Evolutionary conservation across 2,329 filamentous ascomycete genomes (phyloP).

Genomic region (Botrytis fabae): DNA sequence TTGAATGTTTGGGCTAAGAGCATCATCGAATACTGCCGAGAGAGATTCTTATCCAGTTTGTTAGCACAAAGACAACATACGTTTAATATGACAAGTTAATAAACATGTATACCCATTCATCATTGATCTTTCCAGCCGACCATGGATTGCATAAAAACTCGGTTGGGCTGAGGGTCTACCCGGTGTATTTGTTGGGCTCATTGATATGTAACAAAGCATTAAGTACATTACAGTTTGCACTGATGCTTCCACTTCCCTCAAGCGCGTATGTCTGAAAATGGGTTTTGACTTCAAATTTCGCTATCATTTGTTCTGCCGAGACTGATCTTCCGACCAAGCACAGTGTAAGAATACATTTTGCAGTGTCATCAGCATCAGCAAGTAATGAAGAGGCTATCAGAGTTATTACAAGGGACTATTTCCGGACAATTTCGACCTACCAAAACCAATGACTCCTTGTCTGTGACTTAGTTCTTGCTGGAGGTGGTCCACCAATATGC

Average conservation of each 20-base stretch:
- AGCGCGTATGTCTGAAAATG: constrained; percentile 17
- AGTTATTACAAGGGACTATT: neutral
- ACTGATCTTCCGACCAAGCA: neutral
- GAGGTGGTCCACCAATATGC: neutral
- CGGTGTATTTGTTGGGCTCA: neutral
- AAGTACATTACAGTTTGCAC: constrained; percentile 12
- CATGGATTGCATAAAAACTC: neutral
- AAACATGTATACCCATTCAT: constrained; percentile 11
- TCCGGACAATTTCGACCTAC: neutral
- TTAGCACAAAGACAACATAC: neutral
- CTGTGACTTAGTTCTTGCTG: neutral
- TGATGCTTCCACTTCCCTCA: constrained; percentile 17
- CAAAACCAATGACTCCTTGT: neutral
- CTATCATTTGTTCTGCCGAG: neutral
- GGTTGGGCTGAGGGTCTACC: neutral
- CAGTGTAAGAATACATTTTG: constrained; percentile 8
- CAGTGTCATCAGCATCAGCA: constrained; percentile 12
- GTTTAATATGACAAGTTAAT: neutral
- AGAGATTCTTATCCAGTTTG: neutral
- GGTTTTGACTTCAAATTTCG: neutral
- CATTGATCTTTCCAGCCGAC: neutral
- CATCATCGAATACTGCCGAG: constrained; percentile 9
- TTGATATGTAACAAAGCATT: neutral
- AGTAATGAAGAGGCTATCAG: neutral
- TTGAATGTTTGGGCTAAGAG: neutral